These are phyloP conservation scores for Phytophthora pseudosyringae DNA, from an alignment of 352 stramenopile species.

Conservation along the genomic window DNA sequence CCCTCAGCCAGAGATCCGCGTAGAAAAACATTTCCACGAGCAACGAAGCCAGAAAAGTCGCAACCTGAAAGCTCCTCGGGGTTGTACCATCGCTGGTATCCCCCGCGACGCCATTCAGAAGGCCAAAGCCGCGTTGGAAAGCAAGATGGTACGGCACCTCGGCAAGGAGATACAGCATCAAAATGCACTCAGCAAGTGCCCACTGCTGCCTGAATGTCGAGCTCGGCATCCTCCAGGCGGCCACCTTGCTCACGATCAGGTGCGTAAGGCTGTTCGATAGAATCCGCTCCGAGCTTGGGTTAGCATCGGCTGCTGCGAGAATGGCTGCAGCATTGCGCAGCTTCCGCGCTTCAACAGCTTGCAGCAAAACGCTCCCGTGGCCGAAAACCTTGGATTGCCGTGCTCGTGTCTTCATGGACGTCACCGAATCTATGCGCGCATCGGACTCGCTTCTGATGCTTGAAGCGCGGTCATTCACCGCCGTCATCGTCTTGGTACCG, in stretches of 20 bases:
- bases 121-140: constrained; percentile 53
- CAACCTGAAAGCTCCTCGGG: constrained; percentile 41
- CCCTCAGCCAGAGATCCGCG: constrained; percentile 50
- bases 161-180: constrained; percentile 46
- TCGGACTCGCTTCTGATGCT: background rate
- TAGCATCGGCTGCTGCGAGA: constrained; percentile 4
- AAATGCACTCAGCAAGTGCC: constrained; percentile 32
- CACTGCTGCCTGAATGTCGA: constrained; percentile 43
- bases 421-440: constrained; percentile 35
- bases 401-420: constrained; percentile 45
- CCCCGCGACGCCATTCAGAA: constrained; percentile 36
- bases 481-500: constrained; percentile 13
- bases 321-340: constrained; percentile 20
- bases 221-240: constrained; percentile 34
- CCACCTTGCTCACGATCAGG: constrained; percentile 9
- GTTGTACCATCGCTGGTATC: constrained; percentile 36
- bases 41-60: constrained; percentile 40
- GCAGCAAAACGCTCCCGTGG: constrained; percentile 41
- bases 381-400: constrained; percentile 40
- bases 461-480: background rate
- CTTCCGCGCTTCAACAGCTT: constrained; percentile 33
- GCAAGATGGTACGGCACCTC: constrained; percentile 56
- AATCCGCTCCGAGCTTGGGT: constrained; percentile 1
- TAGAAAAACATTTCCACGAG: constrained; percentile 73
- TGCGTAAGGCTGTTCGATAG: constrained; percentile 12